These are phyloP conservation scores for Fusarium bactridioides DNA, from an alignment of 2,329 filamentous ascomycete genomes.

Conservation along the genomic window DNA sequence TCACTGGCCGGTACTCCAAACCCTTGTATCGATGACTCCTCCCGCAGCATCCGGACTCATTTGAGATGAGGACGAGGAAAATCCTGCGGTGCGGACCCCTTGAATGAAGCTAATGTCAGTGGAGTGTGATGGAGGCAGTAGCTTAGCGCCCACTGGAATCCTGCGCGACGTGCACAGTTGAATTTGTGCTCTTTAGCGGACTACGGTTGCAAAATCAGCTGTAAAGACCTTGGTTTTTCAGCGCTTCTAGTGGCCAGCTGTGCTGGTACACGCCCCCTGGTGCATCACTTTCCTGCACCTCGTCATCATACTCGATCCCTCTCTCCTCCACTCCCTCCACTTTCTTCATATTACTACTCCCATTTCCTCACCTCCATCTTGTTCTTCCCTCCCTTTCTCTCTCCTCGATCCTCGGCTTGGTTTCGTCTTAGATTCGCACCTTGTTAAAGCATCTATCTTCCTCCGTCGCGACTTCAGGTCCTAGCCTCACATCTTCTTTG, in stretches of 20 bases:
- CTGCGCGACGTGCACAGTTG: conserved; percentile 15
- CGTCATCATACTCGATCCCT: conserved; percentile 42
- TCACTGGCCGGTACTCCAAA: conserved; percentile 33
- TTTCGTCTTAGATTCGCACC: conserved; percentile 31
- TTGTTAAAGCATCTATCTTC: conserved; percentile 29
- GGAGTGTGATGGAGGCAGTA: conserved; percentile 16
- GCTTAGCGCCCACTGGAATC: conserved; percentile 27
- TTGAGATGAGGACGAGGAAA: conserved; percentile 19
- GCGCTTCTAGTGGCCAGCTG: conserved; percentile 24
- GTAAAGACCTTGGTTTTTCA: conserved; percentile 31
- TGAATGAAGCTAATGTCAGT: conserved; percentile 23
- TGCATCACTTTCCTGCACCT: conserved; percentile 38
- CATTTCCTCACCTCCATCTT: conserved; percentile 33
- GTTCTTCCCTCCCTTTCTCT: conserved; percentile 19
- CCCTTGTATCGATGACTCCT: conserved; percentile 39
- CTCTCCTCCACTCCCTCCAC: conserved; percentile 37
- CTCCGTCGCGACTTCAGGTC: conserved; percentile 20
- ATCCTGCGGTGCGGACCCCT: conserved; percentile 29
- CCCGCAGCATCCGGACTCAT: conserved; percentile 42
- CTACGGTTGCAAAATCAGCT: conserved; percentile 24
- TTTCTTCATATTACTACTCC: conserved; percentile 37
- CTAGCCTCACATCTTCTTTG: conserved; percentile 22
- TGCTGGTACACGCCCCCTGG: conserved; percentile 28
- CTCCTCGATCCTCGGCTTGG: conserved; percentile 35
- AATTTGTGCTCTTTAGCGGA: conserved; percentile 19